Evolutionary conservation across 2,329 filamentous ascomycete species (phyloP), one percentile per base, ranked within the genome.

Genomic region (Diaporthe australafricana): DNA sequence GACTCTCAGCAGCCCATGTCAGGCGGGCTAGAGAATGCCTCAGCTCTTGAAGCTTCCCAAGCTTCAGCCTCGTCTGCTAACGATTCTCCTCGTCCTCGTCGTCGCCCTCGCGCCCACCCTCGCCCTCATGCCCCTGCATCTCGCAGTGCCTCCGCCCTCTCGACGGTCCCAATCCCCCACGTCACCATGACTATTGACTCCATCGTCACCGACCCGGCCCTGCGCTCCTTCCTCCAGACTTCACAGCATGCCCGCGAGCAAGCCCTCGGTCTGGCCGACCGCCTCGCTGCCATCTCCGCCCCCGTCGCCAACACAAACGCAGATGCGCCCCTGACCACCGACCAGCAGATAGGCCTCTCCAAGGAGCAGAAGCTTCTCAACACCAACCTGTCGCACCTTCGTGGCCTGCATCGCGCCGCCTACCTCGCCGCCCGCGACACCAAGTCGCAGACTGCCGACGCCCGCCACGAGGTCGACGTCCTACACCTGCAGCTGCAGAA

Each of bases 401-500:
- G 96, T 70, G 93, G 93, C 16, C 87, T 96, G 35, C 96, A 98
- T 80, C 91, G 96, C 35, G 89, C 92, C 75, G 94, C 95, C 12
- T 91, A 95, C 75, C 88, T 98, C 77, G 88, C 90, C 38, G 94
- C 95, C 38, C 91, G 96, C 75, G 91, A 94, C 76, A 98, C 95
- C 17, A 98, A 98, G 81, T 87, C 93, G 68, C 87, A 90, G 76
- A 98, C 96, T 0, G 93, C 94, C 38, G 94, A 98, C 81, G 93
- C 93, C 62, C 91, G 95, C 62, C 93, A 96, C 77, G 94, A 98
- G 82, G 94, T 98, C 75, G 96, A 99, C 80, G 90, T 92, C 63
- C 87, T 99, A 73, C 95, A 98, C 80, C 87, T 99, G 47, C 94
- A 97, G 79, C 87, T 99, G 70, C 96, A 98, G 83, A 99, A 99